Conservation (phyloP, 805 yeast genomes). For the Saccharomycopsis amapae region DNA sequence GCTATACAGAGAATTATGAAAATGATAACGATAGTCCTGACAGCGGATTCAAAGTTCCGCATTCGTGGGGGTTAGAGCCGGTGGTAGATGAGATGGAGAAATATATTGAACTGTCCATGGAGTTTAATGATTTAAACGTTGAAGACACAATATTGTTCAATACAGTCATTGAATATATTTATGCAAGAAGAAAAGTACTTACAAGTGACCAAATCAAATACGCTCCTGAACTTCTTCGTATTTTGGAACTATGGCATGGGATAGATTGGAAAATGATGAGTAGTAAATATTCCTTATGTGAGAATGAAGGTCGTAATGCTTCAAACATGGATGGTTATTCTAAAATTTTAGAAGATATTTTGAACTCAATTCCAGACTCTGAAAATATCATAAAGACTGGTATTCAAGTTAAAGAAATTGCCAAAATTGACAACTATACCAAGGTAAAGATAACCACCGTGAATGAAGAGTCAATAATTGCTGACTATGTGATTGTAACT, state of each 20-base stretch:
- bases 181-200: conserved; percentile 39
- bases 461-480: conserved; percentile 28
- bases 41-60: conserved; percentile 17
- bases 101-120: conserved; percentile 36
- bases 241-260: conserved; percentile 76
- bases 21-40: conserved; percentile 12
- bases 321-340: conserved; percentile 56
- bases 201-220: conserved; percentile 43
- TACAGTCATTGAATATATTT: conserved; percentile 41
- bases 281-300: conserved; percentile 60
- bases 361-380: conserved; percentile 31
- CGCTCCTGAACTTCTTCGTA: conserved; percentile 47
- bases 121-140: conserved; percentile 40
- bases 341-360: conserved; percentile 41
- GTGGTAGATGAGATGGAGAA: conserved; percentile 52
- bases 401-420: conserved; percentile 33
- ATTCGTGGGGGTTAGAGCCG: conserved; percentile 31
- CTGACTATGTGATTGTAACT: conserved; percentile 62
- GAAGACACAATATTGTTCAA: conserved; percentile 48
- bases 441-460: conserved; percentile 23
- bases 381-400: conserved; percentile 32
- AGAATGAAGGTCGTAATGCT: conserved; percentile 75
- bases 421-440: conserved; percentile 3
- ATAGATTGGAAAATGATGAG: conserved; percentile 59
- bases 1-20: conserved; percentile 16